Evolutionary conservation across 2,329 filamentous ascomycete species (phyloP), one percentile per base, ranked within the genome.

Genomic region (Passalora sequoiae): DNA sequence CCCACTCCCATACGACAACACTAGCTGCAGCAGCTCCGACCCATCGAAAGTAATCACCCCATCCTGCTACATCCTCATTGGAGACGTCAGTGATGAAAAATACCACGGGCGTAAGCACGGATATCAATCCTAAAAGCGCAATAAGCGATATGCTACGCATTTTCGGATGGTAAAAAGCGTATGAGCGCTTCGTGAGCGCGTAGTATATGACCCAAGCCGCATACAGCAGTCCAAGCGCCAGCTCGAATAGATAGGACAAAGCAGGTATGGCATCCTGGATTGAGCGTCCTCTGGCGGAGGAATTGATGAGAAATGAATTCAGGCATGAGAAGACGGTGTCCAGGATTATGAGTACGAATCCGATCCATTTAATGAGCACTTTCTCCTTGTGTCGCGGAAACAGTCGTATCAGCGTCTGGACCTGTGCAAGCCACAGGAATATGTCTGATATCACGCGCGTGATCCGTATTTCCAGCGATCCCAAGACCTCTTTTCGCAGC

Each of bases 1-100:
- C 89, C 89, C 89, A 96, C 66, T 96, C 89, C 89, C 89, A 96
- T 2, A 96, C 89, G 16, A 95, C 86, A n/a, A 95, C 89, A 66
- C 88, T 94, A 20, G 89, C 89, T 1, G 89, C 89, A 0, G 89
- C 89, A 1, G 89, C 89, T 36, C 89, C 89, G n/a, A 95, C 89
- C 89, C 89, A 96, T 58, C 89, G 76, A 33, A 95, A 89, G 60
- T 95, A 96, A 60, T 94, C 89, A 60, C 89, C 89, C 89, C 89
- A 96, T 6, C 85, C 87, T 28, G 86, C 86, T 49, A 95, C 83
- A 49, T 87, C 81, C 19, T 87, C 84, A 58, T 91, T 83, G 6
- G 84, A 83, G 37, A 96, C 89, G 61, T 96, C 89, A 54, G 94
- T 73, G 45, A 95, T 86, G 64, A 96, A 96, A 63, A 96, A 96